phyloP scores from a whole-genome alignment of 441 rosid genomes.

The Erysimum cheiri region DNA sequence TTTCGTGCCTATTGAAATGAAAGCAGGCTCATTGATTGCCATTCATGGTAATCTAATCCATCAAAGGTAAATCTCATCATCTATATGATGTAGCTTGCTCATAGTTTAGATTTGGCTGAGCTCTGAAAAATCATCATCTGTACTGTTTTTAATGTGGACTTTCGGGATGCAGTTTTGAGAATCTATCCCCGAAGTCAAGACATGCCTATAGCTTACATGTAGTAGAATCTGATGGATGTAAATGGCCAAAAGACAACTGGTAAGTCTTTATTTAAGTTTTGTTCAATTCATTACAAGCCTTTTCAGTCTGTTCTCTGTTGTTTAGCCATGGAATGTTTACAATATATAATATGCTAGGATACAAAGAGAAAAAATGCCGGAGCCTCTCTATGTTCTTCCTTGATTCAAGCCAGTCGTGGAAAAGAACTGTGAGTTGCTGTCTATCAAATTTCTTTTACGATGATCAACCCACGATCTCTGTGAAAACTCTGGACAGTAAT shows the following conservation, averaged over 20 bases:
- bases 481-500: constrained; percentile 12
- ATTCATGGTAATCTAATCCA: constrained; percentile 94
- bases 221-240: constrained; percentile 93
- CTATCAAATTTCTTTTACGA: constrained; percentile 5
- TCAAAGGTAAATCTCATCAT: constrained; percentile 64
- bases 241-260: constrained; percentile 93
- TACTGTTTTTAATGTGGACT: constrained; percentile 24
- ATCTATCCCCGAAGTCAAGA: constrained; percentile 83
- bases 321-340: constrained; percentile 9
- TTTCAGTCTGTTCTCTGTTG: not conserved
- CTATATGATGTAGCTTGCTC: constrained; percentile 8
- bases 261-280: constrained; percentile 37
- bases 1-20: constrained; percentile 85
- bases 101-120: not conserved
- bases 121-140: not conserved
- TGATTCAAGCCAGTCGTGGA: constrained; percentile 34
- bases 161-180: constrained; percentile 69
- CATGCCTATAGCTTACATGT: constrained; percentile 96
- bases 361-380: constrained; percentile 73
- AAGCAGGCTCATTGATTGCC: constrained; percentile 88
- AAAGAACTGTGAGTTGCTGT: not conserved
- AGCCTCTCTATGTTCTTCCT: constrained; percentile 70
- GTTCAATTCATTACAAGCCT: constrained; percentile 2
- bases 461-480: constrained; percentile 1
- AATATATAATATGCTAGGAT: constrained; percentile 59